phyloP scores from a whole-genome alignment of 768 basidiomycete genomes.

The Suillus luteus region DNA sequence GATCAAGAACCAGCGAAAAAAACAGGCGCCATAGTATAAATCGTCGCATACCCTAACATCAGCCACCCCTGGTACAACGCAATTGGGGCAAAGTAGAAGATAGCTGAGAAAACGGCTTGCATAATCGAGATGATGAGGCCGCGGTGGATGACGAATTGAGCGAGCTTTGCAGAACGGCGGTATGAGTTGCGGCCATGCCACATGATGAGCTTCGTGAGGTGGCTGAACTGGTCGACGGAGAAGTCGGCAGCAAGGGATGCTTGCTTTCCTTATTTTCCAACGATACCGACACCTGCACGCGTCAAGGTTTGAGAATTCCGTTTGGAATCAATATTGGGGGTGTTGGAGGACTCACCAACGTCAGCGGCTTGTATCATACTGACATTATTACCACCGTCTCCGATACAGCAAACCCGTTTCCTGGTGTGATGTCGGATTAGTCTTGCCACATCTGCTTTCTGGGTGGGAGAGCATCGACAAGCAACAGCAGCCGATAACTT shows the following conservation, averaged over 20 bases:
- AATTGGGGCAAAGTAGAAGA: conserved; percentile 94
- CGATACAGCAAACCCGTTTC: conserved; percentile 98
- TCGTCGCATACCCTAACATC: conserved; percentile 93
- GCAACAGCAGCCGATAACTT: conserved; percentile 96
- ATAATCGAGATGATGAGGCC: conserved; percentile 97
- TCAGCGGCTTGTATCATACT: conserved; percentile 99
- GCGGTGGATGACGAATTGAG: conserved; percentile 98
- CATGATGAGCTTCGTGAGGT: conserved; percentile 91
- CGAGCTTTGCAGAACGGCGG: conserved; percentile 94
- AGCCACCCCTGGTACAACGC: conserved; percentile 98
- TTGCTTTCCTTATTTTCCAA: conserved; percentile 98
- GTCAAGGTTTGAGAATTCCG: background rate
- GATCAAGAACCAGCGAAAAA: conserved; percentile 96
- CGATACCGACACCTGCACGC: conserved; percentile 85
- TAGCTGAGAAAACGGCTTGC: conserved; percentile 94
- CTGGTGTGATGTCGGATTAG: conserved; percentile 88
- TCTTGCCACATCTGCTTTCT: conserved; percentile 97
- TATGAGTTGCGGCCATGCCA: conserved; percentile 99
- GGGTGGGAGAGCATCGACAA: conserved; percentile 97
- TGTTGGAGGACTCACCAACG: conserved; percentile 69
- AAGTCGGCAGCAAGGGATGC: conserved; percentile 99
- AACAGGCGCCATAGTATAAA: conserved; percentile 98
- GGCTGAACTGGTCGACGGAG: conserved; percentile 95
- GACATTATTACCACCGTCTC: conserved; percentile 98
- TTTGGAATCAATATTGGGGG: background rate